Evolutionary conservation across 2,329 filamentous ascomycete genomes (phyloP).

Genomic region (Kalmusia sp.): DNA sequence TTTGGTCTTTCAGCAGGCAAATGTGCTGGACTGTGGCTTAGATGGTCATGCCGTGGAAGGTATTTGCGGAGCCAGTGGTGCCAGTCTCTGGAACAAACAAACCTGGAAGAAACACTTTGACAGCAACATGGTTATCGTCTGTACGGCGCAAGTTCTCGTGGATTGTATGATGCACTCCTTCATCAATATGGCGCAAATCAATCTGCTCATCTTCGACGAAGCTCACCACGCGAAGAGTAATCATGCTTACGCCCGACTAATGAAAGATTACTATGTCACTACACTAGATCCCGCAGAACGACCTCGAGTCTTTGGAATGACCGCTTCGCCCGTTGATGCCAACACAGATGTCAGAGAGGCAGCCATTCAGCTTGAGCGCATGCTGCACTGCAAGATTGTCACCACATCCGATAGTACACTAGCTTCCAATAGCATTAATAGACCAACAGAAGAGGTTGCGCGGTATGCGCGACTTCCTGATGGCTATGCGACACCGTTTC

Average conservation of each 20-base stretch:
- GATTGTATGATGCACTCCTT: conserved; percentile 81
- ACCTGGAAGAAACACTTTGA: conserved; percentile 66
- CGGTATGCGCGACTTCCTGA: conserved; percentile 60
- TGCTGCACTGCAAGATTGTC: conserved; percentile 83
- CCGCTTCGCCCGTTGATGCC: conserved; percentile 90
- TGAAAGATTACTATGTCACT: conserved; percentile 81
- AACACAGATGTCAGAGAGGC: conserved; percentile 75
- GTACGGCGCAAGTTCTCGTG: conserved; percentile 86
- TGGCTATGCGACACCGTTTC: conserved; percentile 70
- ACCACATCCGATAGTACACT: conserved; percentile 71
- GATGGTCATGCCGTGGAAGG: conserved; percentile 72
- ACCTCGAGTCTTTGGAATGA: conserved; percentile 93
- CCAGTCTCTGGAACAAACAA: conserved; percentile 65
- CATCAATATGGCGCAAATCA: conserved; percentile 81
- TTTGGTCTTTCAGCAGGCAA: conserved; percentile 87
- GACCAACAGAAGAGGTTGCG: conserved; percentile 66
- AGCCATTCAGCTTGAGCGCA: conserved; percentile 73
- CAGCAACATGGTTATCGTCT: conserved; percentile 84
- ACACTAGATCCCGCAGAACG: conserved; percentile 54
- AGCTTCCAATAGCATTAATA: conserved; percentile 64
- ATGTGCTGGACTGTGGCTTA: conserved; percentile 81
- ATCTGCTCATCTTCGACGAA: conserved; percentile 92
- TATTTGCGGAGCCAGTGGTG: conserved; percentile 74
- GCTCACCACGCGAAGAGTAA: conserved; percentile 96
- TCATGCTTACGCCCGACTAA: conserved; percentile 86